Base-by-base conservation (phyloP, 176 grass and related monocot species). In the Bromus sterilis region DNA sequence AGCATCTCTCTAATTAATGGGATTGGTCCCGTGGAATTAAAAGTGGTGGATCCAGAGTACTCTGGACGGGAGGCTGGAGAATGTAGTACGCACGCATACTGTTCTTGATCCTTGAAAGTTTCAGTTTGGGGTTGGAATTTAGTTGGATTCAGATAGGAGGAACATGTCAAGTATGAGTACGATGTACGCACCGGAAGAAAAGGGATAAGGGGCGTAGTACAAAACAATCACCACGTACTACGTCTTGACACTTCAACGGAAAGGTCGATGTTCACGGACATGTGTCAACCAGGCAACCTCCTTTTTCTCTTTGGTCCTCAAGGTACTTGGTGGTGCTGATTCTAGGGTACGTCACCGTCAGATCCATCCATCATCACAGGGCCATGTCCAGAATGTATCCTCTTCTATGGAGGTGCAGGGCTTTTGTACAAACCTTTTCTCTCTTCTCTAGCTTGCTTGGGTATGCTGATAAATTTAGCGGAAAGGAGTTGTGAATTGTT, bases 171-270 rank as follows among this genome's bases (percentile, higher is more conserved):
- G 66, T 69, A 65, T 36, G 18, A 13, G 49, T 53, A 53, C 49
- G 7, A 18, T 53, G 66, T 69, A 68, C 65, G 26, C 48, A 30
- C 25, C 14, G 42, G 26, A 72, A 72, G 42, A 30, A 49, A 49
- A 18, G 26, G 24, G 68, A 71, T 72, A 48, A 72, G 41, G 15
- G 42, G 26, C 13, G 43, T 24, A 28, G 67, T 71, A 71, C 63
- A 10, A 32, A 21, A 66, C 39, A 44, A 39, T 39, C 13, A 71
- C 40, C 39, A 71, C 68, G 68, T 71, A 33, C 53, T 3, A 77
- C 31, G 69, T 4, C 11, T 11, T 55, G 84, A 75, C 70, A 75
- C 59, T 81, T 75, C 28, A 86, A 80, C 69, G 46, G 71, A 86
- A 81, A 81, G 28, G 28, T 25, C 15, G 70, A 71, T 41, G 36